Evolutionary conservation across 2,329 filamentous ascomycete genomes (phyloP), one percentile per base, ranked within the genome.

Genomic region (Septoria petroselini): DNA sequence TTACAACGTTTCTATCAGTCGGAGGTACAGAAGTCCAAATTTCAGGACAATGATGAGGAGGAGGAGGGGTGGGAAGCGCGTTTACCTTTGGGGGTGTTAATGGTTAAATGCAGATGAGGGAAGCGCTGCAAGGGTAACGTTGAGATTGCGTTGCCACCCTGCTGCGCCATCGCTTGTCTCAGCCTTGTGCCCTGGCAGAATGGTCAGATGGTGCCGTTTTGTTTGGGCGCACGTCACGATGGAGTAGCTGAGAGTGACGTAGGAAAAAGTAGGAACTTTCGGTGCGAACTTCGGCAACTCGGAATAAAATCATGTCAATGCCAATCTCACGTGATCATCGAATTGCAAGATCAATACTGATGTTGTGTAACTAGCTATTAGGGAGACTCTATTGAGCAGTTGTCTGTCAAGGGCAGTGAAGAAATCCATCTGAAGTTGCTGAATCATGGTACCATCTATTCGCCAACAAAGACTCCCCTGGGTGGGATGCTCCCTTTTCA

Each of bases 51-150:
- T n/a, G n/a, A 33, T 21, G 33, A 12, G 33, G 43, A 21, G 9
- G 38, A 31, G 23, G 18, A 23, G 25, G 18, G 14, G 17, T 42
- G 18, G 3, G 7, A 37, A n/a, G 19, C 4, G 2, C 9, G 25
- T 33, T 29, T 55, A 77, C 76, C 76, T 75, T 78, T 78, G 11
- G 76, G 75, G 14, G 76, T 79, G 50, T 77, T 66, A 45, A 68
- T 63, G 33, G 73, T 63, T 31, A 79, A 68, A 18, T 70, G 53
- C 14, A 80, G 58, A 46, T 66, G 63, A 15, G 69, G 62, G 48
- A 68, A 70, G 23, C 75, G 71, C 29, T 68, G 62, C n/a, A 78
- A 42, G 2, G 33, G 55, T 25, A 67, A 12, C 6, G 35, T 38
- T 12, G 23, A 27, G 23, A 21, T 39, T 39, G n/a, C n/a, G n/a